phyloP scores from a whole-genome alignment of 176 grass and related monocot genomes.

The Aegilops sharonensis region DNA sequence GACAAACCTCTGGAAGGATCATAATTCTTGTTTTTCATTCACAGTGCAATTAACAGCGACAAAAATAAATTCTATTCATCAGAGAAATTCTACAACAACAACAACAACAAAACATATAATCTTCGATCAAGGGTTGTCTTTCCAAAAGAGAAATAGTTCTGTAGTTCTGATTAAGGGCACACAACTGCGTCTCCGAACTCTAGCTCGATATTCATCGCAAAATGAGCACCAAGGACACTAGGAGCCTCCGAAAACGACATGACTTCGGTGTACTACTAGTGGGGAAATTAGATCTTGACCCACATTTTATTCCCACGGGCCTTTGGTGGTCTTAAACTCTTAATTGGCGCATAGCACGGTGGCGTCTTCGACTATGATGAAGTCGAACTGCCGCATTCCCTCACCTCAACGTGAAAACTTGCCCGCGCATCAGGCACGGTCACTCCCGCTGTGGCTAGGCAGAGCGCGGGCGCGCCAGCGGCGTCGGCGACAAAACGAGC shows the following conservation, averaged over 20 bases:
- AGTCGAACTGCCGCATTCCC: background rate
- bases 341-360: no score
- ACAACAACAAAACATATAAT: background rate
- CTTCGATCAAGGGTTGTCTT: background rate
- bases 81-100: background rate
- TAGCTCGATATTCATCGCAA: background rate
- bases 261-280: no score
- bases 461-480: conserved; percentile 65
- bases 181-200: background rate
- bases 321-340: no score
- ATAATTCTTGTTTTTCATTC: background rate
- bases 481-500: conserved; percentile 77
- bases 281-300: no score
- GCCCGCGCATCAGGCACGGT: conserved; percentile 41
- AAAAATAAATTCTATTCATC: background rate
- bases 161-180: background rate
- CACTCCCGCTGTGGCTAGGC: conserved; percentile 42
- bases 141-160: background rate
- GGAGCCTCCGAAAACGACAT: background rate
- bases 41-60: background rate
- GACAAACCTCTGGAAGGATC: background rate
- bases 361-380: no score
- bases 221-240: background rate
- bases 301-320: no score
- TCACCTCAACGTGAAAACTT: conserved; percentile 86